Evolutionary conservation across 2,329 filamentous ascomycete species (phyloP).

Genomic region (Epichloe sylvatica): DNA sequence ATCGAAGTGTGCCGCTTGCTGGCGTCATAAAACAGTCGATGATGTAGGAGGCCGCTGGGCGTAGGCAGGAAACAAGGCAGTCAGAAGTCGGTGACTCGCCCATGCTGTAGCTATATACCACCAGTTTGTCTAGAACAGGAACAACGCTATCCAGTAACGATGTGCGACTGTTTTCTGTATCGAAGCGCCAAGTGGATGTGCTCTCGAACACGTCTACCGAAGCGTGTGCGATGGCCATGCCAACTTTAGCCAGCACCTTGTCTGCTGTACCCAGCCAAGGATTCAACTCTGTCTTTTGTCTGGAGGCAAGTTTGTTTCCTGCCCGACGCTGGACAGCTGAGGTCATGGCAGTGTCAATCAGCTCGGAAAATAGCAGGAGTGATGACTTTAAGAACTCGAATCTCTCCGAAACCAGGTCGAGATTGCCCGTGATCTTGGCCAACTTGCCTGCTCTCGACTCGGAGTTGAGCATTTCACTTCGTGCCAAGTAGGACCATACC

Average conservation of each 20-base stretch:
- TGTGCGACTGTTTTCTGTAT: slow-evolving; percentile 50
- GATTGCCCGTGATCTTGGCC: slow-evolving; percentile 62
- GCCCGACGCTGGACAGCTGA: slow-evolving; percentile 54
- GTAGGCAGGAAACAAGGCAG: slow-evolving; percentile 46
- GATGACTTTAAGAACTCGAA: slow-evolving; percentile 67
- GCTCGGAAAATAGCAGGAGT: slow-evolving; percentile 56
- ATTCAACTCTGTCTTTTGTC: slow-evolving; percentile 33
- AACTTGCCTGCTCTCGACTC: slow-evolving; percentile 66
- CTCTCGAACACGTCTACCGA: slow-evolving; percentile 77
- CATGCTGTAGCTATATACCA: slow-evolving; percentile 61
- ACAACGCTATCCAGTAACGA: slow-evolving; percentile 56
- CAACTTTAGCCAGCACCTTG: slow-evolving; percentile 57
- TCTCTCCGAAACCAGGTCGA: slow-evolving; percentile 63
- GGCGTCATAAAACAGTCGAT: slow-evolving; percentile 62
- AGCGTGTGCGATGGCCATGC: slow-evolving; percentile 59
- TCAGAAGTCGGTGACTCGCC: slow-evolving; percentile 41
- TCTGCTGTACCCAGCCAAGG: slow-evolving; percentile 63
- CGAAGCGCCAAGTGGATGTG: slow-evolving; percentile 74
- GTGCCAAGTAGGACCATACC: slow-evolving; percentile 79
- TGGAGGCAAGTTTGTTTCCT: slow-evolving; percentile 32
- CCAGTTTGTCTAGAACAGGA: slow-evolving; percentile 54
- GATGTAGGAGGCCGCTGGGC: slow-evolving; percentile 60
- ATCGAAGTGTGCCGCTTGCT: slow-evolving; percentile 54
- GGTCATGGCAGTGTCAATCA: slow-evolving; percentile 61
- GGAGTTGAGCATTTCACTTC: slow-evolving; percentile 65